A percentile compares a stretch with the other conserved stretches of the same genome.
Conservation (phyloP, 345 rosid genomes). For the Clarkia xantiana region DNA sequence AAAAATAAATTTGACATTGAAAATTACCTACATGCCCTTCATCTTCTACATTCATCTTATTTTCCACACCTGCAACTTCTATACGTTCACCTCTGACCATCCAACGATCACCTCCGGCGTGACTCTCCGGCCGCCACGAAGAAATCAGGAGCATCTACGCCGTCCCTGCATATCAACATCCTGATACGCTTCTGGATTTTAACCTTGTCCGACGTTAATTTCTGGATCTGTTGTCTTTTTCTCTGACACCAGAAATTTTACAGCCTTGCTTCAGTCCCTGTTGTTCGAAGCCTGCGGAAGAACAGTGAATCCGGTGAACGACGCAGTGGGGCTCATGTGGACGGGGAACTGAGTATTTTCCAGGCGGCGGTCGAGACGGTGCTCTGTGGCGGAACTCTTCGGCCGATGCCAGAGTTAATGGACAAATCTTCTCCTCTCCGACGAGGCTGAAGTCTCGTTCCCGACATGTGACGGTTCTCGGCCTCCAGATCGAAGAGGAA, state of each 20-base stretch:
- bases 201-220: background rate
- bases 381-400: slow-evolving; percentile 58
- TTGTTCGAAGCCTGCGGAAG: slow-evolving; percentile 89
- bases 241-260: background rate
- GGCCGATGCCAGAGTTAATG: slow-evolving; percentile 52
- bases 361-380: slow-evolving; percentile 89
- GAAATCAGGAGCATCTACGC: too few species aligned
- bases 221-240: background rate
- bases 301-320: slow-evolving; percentile 91
- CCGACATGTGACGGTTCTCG: slow-evolving; percentile 45
- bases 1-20: too few species aligned
- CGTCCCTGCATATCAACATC: slow-evolving; percentile 76
- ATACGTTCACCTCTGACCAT: too few species aligned
- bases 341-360: slow-evolving; percentile 74
- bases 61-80: too few species aligned
- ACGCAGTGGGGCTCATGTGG: slow-evolving; percentile 87
- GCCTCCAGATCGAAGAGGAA: slow-evolving; percentile 52
- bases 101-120: too few species aligned
- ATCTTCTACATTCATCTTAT: too few species aligned
- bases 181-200: slow-evolving; percentile 27
- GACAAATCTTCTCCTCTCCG: slow-evolving; percentile 34
- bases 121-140: too few species aligned
- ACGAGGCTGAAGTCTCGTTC: slow-evolving; percentile 34
- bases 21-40: too few species aligned
- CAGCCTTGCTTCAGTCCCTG: slow-evolving; percentile 82